Base-by-base conservation (phyloP, 129 eudicot species). In the Pittosporum tobira region DNA sequence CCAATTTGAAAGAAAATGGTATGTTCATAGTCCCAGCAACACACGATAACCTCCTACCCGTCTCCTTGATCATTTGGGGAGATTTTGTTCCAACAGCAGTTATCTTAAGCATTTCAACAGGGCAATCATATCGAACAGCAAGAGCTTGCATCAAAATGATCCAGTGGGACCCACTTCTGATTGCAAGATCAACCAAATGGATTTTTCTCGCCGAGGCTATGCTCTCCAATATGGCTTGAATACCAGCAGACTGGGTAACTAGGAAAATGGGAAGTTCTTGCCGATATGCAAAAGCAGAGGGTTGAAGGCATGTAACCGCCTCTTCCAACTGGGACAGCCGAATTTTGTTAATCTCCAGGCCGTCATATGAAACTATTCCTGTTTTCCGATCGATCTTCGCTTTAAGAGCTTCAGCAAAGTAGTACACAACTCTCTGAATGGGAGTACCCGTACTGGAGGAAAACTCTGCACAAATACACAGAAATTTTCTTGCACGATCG, bases 111-210 rank as follows among this genome's bases (percentile, higher is more conserved):
- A 28, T 34, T 31, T 54, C 42, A 29, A 54, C 15, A 10, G 65
- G 70, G 30, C 30, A 34, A 8, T 63, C 70, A 23, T 36, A 20
- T 30, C 69, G 51, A 53, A 15, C 62, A 9, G 65, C 48, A 22
- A 71, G 68, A 63, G 64, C 75, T 53, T 71, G 75, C 71, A 71
- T 63, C 7, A 71, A 19, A 6, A 57, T 57, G 1, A 52, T 59
- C 53, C 61, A 71, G 2, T 64, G 70, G 21, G 57, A 18, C 1
- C 76, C 71, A 40, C 29, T 22, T 37, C 19, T 57, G 37, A 71
- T 58, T 26, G 30, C 54, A 10, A 68, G 12, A 69, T 69, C 73
- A 42, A 69, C 27, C 28, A 69, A 38, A 37, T 69, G 73, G 27
- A 69, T 28, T 40, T 34, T 59, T 42, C 13, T 59, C 23, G 61